Conservation (phyloP, 768 basidiomycete genomes). For the Gloeostereum incarnatum region DNA sequence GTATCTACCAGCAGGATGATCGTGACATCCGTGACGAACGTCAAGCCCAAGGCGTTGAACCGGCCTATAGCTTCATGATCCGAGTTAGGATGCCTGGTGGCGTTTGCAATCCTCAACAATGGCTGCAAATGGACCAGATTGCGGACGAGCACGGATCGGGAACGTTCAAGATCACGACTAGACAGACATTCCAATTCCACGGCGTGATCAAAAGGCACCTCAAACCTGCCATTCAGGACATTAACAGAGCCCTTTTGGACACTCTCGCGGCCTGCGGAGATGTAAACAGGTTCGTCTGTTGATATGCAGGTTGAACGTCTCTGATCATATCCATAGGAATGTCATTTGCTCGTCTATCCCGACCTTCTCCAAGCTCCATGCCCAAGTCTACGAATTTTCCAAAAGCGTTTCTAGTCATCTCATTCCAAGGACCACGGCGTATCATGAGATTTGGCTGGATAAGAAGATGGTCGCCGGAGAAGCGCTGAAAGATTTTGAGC, state of each 20-base stretch:
- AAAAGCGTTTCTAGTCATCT: slow-evolving; percentile 79
- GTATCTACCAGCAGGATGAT: slow-evolving; percentile 95
- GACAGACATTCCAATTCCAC: slow-evolving; percentile 99
- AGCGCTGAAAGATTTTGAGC: slow-evolving; percentile 90
- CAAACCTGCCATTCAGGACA: slow-evolving; percentile 93
- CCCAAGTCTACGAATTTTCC: slow-evolving; percentile 75
- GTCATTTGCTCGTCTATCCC: slow-evolving; percentile 91
- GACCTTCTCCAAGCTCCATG: slow-evolving; percentile 77
- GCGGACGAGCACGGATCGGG: slow-evolving; percentile 91
- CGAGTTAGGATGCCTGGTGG: slow-evolving; percentile 95
- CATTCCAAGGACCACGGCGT: slow-evolving; percentile 84
- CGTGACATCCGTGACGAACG: slow-evolving; percentile 98
- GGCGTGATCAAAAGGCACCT: slow-evolving; percentile 96
- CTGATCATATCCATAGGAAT: slow-evolving; percentile 41
- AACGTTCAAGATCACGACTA: slow-evolving; percentile 95
- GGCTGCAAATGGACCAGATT: slow-evolving; percentile 94
- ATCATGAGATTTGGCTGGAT: slow-evolving; percentile 99
- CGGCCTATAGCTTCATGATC: slow-evolving; percentile 98
- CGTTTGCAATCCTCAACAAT: slow-evolving; percentile 86
- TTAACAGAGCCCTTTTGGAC: slow-evolving; percentile 85
- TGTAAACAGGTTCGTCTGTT: slow-evolving; percentile 67
- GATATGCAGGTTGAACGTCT: slow-evolving; percentile 6
- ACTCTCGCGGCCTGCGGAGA: slow-evolving; percentile 98
- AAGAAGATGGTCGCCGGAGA: slow-evolving; percentile 95
- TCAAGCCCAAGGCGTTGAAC: slow-evolving; percentile 85